Base-by-base conservation (phyloP, 2,329 filamentous ascomycete species). In the Calonectria hawksworthii region DNA sequence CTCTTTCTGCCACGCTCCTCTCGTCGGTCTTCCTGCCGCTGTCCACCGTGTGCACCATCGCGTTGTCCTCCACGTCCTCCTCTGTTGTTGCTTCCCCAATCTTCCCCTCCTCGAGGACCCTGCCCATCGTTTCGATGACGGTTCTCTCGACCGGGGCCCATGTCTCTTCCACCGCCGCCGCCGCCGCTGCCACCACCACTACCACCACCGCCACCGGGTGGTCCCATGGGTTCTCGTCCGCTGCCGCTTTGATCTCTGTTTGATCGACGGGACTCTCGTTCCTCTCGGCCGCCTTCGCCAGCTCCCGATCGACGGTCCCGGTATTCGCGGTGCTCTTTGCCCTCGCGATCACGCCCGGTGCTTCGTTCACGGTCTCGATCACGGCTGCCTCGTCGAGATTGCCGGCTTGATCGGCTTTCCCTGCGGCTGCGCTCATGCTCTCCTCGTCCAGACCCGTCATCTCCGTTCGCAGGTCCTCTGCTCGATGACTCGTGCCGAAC, bases 281-380 rank as follows among this genome's bases (percentile, higher is more conserved):
- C 85, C 68, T 85, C 84, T 68, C 83, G 81, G 4, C 70, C 76
- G n/a, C 77, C 76, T 28, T 84, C 83, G 2, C 76, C 78, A 13
- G 80, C 83, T 44, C 83, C 83, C 11, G 83, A 86, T 61, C 85
- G 85, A 64, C 88, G 82, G 21, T 90, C 88, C 34, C 88, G 84
- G 72, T 88, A 84, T 54, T 89, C 87, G 36, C 85, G 84, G 51
- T 85, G 82, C 11, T 89, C 87, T 77, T 88, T 89, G 36, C 81
- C 75, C 21, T 89, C 87, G 30, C 87, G 84, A 13, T 90, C 89
- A 47, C 89, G 86, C 16, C 86, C 86, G 8, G 84, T 80, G 74
- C 86, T 90, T 28, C 87, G 86, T 65, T 91, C 89, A n/a, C 86
- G 84, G 69, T 87, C 89, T 18, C 87, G 86, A 56, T 91, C 89